These are phyloP conservation scores for Barnettozyma populi DNA, from an alignment of 805 yeast genomes.

Conservation along the genomic window DNA sequence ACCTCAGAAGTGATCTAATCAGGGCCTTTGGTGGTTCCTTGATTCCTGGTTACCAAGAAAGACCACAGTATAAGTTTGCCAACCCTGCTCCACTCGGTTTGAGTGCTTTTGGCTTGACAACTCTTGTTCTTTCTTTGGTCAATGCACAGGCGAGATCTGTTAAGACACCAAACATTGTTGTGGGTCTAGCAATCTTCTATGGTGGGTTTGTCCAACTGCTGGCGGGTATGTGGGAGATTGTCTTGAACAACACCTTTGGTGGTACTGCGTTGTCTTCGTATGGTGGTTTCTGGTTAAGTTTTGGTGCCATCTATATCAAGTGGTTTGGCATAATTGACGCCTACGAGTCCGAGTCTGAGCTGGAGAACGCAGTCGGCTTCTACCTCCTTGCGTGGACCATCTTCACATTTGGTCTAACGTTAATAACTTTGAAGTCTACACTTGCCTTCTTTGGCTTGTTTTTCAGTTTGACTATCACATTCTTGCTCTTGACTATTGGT, in stretches of 20 bases:
- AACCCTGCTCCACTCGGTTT: constrained; percentile 65
- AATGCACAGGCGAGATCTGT: constrained; percentile 57
- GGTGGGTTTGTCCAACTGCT: constrained; percentile 57
- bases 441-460: constrained; percentile 44
- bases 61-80: constrained; percentile 47
- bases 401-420: constrained; percentile 42
- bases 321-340: constrained; percentile 47
- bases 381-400: constrained; percentile 50
- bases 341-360: constrained; percentile 34
- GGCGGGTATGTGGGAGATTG: constrained; percentile 68
- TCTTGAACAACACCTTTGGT: constrained; percentile 61
- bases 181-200: constrained; percentile 56
- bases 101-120: constrained; percentile 56
- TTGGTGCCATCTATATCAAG: constrained; percentile 52
- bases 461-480: constrained; percentile 41
- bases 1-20: constrained; percentile 41
- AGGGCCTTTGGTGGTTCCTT: constrained; percentile 70
- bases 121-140: constrained; percentile 51
- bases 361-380: constrained; percentile 45
- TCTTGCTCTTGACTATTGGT: constrained; percentile 41
- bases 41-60: constrained; percentile 48
- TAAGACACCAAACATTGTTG: constrained; percentile 46
- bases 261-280: constrained; percentile 35
- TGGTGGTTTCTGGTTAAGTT: constrained; percentile 64
- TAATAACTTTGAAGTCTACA: constrained; percentile 45